phyloP scores from a whole-genome alignment of 768 basidiomycete species.

The Daedalea quercina region DNA sequence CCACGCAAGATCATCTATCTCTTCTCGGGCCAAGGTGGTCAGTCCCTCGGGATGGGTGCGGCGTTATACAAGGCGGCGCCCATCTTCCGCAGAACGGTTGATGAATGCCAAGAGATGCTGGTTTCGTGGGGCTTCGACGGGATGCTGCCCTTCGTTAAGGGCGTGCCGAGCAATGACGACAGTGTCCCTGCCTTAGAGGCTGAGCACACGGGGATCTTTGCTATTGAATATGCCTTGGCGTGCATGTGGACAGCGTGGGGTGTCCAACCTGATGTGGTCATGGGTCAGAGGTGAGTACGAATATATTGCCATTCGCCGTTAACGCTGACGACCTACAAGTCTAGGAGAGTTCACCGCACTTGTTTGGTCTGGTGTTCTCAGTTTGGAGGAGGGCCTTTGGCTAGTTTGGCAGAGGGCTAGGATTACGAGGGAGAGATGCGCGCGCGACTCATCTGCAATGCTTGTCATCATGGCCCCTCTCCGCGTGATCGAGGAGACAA shows the following conservation, averaged over 20 bases:
- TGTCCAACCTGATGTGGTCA: slow-evolving; percentile 47
- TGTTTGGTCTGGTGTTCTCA: slow-evolving; percentile 52
- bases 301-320: background rate
- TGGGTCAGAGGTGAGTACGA: slow-evolving; percentile 63
- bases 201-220: slow-evolving; percentile 49
- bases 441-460: slow-evolving; percentile 47
- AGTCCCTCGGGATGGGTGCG: slow-evolving; percentile 62
- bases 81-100: slow-evolving; percentile 44
- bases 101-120: slow-evolving; percentile 52
- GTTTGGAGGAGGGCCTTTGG: slow-evolving; percentile 48
- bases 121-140: slow-evolving; percentile 42
- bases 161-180: slow-evolving; percentile 11
- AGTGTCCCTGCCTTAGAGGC: slow-evolving; percentile 34
- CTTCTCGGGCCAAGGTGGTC: slow-evolving; percentile 70
- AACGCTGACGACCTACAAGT: slow-evolving; percentile 28
- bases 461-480: slow-evolving; percentile 41
- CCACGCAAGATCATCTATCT: slow-evolving; percentile 45
- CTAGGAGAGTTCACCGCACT: slow-evolving; percentile 74
- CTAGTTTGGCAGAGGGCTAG: slow-evolving; percentile 52
- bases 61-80: slow-evolving; percentile 44
- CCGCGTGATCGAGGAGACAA: slow-evolving; percentile 18
- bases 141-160: slow-evolving; percentile 31
- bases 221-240: slow-evolving; percentile 57
- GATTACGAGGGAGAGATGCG: slow-evolving; percentile 48
- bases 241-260: slow-evolving; percentile 69